Conservation (phyloP, 2,329 filamentous ascomycete genomes). For the Nannizziopsis arthrosporioides region DNA sequence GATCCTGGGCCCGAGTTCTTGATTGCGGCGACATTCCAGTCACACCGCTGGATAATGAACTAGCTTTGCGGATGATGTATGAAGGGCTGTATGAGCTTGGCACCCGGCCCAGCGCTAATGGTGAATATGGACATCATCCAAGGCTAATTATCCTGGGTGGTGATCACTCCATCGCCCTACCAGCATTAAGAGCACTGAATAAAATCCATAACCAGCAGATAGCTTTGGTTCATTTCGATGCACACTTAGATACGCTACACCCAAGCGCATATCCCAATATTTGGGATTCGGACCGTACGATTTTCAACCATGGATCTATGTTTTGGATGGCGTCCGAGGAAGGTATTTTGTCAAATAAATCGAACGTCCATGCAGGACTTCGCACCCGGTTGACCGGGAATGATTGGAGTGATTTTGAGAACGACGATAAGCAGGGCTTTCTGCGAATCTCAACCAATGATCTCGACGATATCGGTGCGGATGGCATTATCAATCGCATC, state of each 20-base stretch:
- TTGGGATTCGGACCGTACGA: constrained; percentile 17
- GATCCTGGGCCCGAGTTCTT: constrained; percentile 61
- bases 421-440: constrained; percentile 62
- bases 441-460: constrained; percentile 66
- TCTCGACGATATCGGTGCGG: constrained; percentile 67
- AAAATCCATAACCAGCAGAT: constrained; percentile 38
- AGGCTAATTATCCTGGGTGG: constrained; percentile 58
- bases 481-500: constrained; percentile 59
- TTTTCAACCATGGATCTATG: constrained; percentile 79
- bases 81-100: constrained; percentile 42
- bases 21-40: constrained; percentile 87
- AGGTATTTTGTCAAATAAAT: constrained; percentile 67
- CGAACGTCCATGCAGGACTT: constrained; percentile 79
- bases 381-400: constrained; percentile 68
- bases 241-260: constrained; percentile 44
- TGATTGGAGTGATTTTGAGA: constrained; percentile 32
- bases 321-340: constrained; percentile 74
- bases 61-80: constrained; percentile 77
- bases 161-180: constrained; percentile 59
- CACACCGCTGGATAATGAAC: constrained; percentile 70
- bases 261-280: background rate
- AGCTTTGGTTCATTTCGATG: constrained; percentile 64
- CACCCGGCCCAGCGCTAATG: constrained; percentile 1
- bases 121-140: constrained; percentile 54
- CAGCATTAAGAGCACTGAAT: constrained; percentile 54